A percentile compares a stretch with the other conserved stretches of the same genome.
Evolutionary conservation across 208 protist genomes (phyloP).

Genomic region (Herpetomonas samuelpessoai): DNA sequence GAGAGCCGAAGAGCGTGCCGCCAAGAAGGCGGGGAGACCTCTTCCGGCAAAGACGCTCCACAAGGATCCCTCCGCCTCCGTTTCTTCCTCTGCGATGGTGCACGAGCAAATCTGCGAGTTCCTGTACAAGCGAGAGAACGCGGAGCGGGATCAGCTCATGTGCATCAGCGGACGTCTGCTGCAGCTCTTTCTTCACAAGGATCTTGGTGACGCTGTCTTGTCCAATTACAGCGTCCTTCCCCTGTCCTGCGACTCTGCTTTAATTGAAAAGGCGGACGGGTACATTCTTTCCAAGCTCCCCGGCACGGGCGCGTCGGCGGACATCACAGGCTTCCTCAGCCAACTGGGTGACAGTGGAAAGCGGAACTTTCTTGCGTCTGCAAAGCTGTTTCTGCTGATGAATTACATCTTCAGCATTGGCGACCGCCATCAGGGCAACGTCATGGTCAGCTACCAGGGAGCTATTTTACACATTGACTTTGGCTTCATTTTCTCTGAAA

Average conservation of each 20-base stretch:
- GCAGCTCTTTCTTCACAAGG: slow-evolving; percentile 44
- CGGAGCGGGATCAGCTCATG: slow-evolving; percentile 81
- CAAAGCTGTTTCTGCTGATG: slow-evolving; percentile 80
- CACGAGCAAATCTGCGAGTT: slow-evolving; percentile 27
- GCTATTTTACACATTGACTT: slow-evolving; percentile 86
- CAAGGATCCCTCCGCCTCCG: slow-evolving; percentile 1
- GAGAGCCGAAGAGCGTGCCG: neutral
- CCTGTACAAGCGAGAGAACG: slow-evolving; percentile 74
- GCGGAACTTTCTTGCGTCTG: slow-evolving; percentile 60
- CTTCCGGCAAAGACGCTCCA: neutral
- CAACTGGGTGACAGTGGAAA: slow-evolving; percentile 13
- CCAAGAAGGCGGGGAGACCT: neutral
- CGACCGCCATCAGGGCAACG: slow-evolving; percentile 80
- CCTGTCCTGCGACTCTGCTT: slow-evolving; percentile 45
- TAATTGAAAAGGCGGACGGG: slow-evolving; percentile 72
- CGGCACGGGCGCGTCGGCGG: slow-evolving; percentile 15
- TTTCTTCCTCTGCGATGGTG: neutral
- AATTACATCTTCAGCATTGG: slow-evolving; percentile 87
- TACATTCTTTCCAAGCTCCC: slow-evolving; percentile 29
- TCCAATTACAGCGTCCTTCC: slow-evolving; percentile 70
- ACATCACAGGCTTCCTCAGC: slow-evolving; percentile 31
- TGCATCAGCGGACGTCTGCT: slow-evolving; percentile 61
- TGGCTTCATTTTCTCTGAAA: slow-evolving; percentile 61
- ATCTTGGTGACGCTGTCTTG: slow-evolving; percentile 43
- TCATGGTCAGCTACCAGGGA: slow-evolving; percentile 68